phyloP scores from a whole-genome alignment of 257 asterid species.

The Solanum bulbocastanum region DNA sequence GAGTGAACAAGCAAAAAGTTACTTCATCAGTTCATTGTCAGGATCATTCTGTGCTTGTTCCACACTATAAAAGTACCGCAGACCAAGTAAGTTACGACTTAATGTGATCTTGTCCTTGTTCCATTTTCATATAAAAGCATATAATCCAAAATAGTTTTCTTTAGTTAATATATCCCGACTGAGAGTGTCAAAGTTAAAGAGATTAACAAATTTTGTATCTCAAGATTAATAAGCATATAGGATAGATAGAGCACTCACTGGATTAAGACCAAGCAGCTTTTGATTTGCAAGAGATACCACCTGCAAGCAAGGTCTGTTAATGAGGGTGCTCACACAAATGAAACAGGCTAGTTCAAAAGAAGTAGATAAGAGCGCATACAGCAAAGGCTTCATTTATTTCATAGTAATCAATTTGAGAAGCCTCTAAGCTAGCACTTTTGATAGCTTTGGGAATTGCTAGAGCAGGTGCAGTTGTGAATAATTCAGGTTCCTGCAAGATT shows the following conservation, averaged over 20 bases:
- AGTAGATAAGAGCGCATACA: constrained; percentile 27
- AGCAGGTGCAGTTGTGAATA: constrained; percentile 91
- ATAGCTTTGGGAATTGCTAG: constrained; percentile 95
- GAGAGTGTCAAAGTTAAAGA: neutral
- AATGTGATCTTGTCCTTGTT: neutral
- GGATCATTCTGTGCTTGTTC: neutral
- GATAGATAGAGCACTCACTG: constrained; percentile 38
- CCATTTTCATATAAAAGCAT: neutral
- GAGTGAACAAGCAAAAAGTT: constrained; percentile 14
- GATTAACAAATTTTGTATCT: neutral
- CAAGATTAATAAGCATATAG: neutral
- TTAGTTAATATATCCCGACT: neutral
- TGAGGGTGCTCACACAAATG: neutral
- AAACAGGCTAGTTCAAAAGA: neutral
- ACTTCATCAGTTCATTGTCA: neutral
- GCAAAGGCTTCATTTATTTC: constrained; percentile 98
- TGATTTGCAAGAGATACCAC: constrained; percentile 98
- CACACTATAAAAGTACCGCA: neutral
- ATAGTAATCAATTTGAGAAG: constrained; percentile 77
- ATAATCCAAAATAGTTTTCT: neutral
- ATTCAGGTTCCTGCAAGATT: constrained; percentile 77
- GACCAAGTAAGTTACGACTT: neutral
- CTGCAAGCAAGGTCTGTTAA: constrained; percentile 28
- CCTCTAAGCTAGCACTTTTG: constrained; percentile 70
- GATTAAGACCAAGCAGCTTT: constrained; percentile 61